Percentiles rank a stretch among this genome's conserved stretches.
Evolutionary conservation across 768 basidiomycete species (phyloP).

Genomic region (Daedalea quercina): DNA sequence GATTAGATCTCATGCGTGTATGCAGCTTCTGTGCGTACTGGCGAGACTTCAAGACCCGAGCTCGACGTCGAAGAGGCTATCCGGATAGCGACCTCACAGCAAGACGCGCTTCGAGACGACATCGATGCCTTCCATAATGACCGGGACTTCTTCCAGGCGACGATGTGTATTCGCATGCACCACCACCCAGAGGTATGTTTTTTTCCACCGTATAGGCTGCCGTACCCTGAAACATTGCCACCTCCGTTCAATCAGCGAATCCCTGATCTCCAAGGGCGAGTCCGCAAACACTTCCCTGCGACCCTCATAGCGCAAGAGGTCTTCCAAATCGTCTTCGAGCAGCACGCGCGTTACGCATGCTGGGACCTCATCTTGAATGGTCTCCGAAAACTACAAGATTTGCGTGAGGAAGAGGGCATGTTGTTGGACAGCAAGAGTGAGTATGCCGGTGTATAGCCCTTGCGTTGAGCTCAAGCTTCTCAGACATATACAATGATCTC

Average conservation of each 20-base stretch:
- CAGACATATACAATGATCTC: not conserved
- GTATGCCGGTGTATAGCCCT: not conserved
- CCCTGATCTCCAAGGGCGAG: not conserved
- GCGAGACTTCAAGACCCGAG: not conserved
- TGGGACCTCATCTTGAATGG: not conserved
- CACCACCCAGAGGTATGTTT: not conserved
- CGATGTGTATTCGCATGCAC: not conserved
- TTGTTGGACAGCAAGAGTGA: not conserved
- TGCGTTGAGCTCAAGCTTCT: not conserved
- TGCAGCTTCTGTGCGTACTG: not conserved
- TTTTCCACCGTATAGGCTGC: not conserved
- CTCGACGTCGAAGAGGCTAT: not conserved
- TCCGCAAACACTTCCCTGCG: not conserved
- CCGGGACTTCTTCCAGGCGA: not conserved
- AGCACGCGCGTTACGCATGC: not conserved
- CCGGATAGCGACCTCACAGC: not conserved
- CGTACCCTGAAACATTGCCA: not conserved
- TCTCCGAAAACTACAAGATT: not conserved
- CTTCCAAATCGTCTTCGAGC: not conserved
- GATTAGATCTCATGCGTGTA: not conserved
- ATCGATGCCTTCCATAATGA: not conserved
- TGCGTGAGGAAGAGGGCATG: not conserved
- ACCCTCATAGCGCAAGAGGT: not conserved
- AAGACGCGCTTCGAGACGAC: not conserved
- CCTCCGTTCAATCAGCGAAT: not conserved